Evolutionary conservation across 805 yeast genomes (phyloP), one percentile per base, ranked within the genome.

Genomic region (Brettanomyces custersianus): DNA sequence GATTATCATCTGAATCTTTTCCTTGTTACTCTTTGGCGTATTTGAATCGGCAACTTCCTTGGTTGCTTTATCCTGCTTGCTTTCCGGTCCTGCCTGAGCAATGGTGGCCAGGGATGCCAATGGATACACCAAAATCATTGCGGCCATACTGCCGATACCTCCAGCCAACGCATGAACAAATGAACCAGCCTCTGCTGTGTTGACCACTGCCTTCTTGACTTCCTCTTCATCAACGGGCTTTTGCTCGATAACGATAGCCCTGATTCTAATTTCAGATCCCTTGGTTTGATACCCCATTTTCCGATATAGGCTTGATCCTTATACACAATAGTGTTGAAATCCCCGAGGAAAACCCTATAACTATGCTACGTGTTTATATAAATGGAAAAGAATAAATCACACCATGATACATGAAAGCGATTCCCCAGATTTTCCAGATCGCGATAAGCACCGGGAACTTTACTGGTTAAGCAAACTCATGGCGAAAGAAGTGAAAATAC

Each of bases 141-240:
- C 74, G 20, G 85, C 68, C 17, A 90, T 87, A 11, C 96, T 96
- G 20, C 95, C 95, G 5, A 88, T 80, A 24, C 95, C 95, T 9
- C 96, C 97, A 5, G 95, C 82, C 9, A 88, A 58, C n/a, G 96
- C 96, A 53, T 88, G 96, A 11, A 92, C 86, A 25, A 83, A 49
- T 43, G 72, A 72, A 35, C 34, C 38, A 13, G 32, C 22, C 13
- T n/a, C 18, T 7, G 18, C 13, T 25, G 28, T 25, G n/a, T 25
- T 25, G 17, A 25, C n/a, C 15, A n/a, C 28, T 8, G 6, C 28
- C n/a, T 25, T 12, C n/a, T n/a, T n/a, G n/a, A n/a, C n/a, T n/a
- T n/a, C n/a, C 15, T 25, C 28, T 12, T 6, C n/a, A 25, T 25
- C 28, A 25, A 25, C n/a, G 8, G 2, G 8, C 15, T 7, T 13